Evolutionary conservation across 257 asterid genomes (phyloP).

Genomic region (Cordia subcordata): DNA sequence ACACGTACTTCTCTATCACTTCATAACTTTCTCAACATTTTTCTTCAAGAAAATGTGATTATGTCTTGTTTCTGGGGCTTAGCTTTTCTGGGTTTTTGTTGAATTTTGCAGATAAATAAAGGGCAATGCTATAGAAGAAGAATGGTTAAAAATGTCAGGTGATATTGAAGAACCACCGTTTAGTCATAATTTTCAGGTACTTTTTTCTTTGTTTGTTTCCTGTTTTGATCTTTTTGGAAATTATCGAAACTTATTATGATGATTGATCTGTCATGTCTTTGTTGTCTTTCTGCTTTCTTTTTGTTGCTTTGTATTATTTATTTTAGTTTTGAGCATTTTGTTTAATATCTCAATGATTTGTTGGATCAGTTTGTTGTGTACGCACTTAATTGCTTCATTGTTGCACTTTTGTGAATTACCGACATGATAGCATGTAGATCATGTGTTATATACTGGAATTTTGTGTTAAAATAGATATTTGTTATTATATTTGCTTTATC

Average conservation of each 20-base stretch:
- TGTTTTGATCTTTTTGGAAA: slow-evolving; percentile 6
- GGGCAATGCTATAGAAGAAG: slow-evolving; percentile 14
- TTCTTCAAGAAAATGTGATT: neutral
- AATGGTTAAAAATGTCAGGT: slow-evolving; percentile 56
- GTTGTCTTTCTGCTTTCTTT: neutral
- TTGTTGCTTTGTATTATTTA: neutral
- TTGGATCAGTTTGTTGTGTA: slow-evolving; percentile 1
- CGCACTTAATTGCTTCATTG: slow-evolving; percentile 1
- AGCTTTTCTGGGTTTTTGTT: slow-evolving; percentile 28
- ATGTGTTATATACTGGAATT: no score
- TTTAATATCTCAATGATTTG: neutral
- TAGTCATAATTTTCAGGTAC: slow-evolving; percentile 63
- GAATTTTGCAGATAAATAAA: slow-evolving; percentile 26
- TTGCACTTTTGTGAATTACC: neutral
- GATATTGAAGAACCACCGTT: slow-evolving; percentile 60
- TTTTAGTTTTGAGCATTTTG: neutral
- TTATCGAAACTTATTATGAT: slow-evolving; percentile 12
- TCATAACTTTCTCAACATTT: neutral
- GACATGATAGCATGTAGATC: no score
- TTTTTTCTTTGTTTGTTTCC: no score
- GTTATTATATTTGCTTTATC: no score
- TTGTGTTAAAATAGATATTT: no score
- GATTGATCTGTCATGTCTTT: slow-evolving; percentile 10
- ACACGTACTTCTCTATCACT: neutral
- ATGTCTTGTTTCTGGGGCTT: slow-evolving; percentile 1